Percentiles rank a stretch among this genome's conserved stretches.
phyloP scores from a whole-genome alignment of 2,329 filamentous ascomycete genomes.

The Fusarium globosum region DNA sequence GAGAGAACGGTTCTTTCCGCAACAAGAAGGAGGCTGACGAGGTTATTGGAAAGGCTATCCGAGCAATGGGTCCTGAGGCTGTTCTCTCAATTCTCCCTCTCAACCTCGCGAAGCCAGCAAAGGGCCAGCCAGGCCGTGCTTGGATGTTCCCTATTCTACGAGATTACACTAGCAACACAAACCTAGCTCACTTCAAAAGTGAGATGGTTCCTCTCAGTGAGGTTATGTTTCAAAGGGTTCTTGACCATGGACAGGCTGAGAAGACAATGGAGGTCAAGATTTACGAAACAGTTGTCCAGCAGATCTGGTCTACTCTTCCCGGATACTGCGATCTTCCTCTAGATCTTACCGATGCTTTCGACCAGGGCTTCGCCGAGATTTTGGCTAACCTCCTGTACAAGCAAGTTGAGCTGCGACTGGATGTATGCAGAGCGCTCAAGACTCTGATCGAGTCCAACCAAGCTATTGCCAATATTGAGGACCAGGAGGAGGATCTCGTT shows the following conservation, averaged over 20 bases:
- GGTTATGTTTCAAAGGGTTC: constrained; percentile 85
- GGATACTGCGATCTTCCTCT: constrained; percentile 95
- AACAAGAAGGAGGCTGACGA: constrained; percentile 96
- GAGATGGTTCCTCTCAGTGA: constrained; percentile 93
- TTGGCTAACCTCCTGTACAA: constrained; percentile 92
- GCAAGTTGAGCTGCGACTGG: constrained; percentile 85
- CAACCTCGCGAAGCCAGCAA: constrained; percentile 82
- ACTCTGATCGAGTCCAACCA: constrained; percentile 93
- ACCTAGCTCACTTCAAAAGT: constrained; percentile 82
- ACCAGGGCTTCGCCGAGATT: constrained; percentile 89
- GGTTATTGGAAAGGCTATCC: constrained; percentile 87
- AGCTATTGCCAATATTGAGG: constrained; percentile 76
- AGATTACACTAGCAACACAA: constrained; percentile 90
- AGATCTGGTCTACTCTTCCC: constrained; percentile 93
- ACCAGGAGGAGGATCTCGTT: constrained; percentile 76
- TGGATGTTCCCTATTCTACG: constrained; percentile 95
- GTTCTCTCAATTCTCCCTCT: constrained; percentile 86
- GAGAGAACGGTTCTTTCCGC: constrained; percentile 86
- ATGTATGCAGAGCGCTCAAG: constrained; percentile 88
- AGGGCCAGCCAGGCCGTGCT: constrained; percentile 84
- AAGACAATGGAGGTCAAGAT: constrained; percentile 98
- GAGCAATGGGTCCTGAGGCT: constrained; percentile 88
- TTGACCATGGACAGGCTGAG: constrained; percentile 82
- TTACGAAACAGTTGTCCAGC: constrained; percentile 94
- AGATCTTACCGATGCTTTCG: constrained; percentile 80